phyloP scores from a whole-genome alignment of 768 basidiomycete species.

The Gymnopilus junonius region DNA sequence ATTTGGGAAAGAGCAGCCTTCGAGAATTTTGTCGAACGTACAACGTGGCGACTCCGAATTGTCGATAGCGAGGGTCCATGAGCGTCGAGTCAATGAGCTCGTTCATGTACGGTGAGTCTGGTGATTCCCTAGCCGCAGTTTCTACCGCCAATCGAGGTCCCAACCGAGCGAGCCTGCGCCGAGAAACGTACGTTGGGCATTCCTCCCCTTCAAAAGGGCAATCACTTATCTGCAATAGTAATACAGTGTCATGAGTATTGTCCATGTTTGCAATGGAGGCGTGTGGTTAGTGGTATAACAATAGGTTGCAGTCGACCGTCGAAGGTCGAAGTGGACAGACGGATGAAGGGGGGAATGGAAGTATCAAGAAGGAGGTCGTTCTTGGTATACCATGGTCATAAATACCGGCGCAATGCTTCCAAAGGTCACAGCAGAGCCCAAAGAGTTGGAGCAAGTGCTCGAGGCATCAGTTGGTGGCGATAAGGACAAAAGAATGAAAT shows the following conservation, averaged over 20 bases:
- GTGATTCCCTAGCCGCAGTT: neutral
- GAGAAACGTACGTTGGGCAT: neutral
- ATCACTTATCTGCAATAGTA: neutral
- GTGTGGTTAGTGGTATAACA: too few relatives aligned
- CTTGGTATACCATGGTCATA: too few relatives aligned
- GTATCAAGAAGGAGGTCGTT: too few relatives aligned
- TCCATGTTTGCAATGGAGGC: neutral
- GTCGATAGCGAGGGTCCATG: neutral
- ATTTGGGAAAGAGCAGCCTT: neutral
- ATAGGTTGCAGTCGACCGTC: too few relatives aligned
- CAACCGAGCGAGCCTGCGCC: neutral
- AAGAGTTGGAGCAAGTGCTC: too few relatives aligned
- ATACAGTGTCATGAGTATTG: neutral
- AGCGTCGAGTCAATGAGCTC: slow-evolving; percentile 1
- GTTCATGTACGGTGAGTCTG: neutral
- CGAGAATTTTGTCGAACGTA: neutral
- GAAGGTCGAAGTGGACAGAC: too few relatives aligned
- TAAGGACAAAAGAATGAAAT: too few relatives aligned
- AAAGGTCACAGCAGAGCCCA: too few relatives aligned
- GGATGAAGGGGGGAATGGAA: too few relatives aligned
- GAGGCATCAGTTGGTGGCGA: too few relatives aligned
- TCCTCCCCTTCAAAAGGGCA: neutral
- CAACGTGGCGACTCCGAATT: neutral
- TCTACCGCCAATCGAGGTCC: neutral
- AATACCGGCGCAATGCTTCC: too few relatives aligned